Evolutionary conservation across 495 filamentous ascomycete genomes (phyloP), one percentile per base, ranked within the genome.

Genomic region (Penicillium flavigenum): DNA sequence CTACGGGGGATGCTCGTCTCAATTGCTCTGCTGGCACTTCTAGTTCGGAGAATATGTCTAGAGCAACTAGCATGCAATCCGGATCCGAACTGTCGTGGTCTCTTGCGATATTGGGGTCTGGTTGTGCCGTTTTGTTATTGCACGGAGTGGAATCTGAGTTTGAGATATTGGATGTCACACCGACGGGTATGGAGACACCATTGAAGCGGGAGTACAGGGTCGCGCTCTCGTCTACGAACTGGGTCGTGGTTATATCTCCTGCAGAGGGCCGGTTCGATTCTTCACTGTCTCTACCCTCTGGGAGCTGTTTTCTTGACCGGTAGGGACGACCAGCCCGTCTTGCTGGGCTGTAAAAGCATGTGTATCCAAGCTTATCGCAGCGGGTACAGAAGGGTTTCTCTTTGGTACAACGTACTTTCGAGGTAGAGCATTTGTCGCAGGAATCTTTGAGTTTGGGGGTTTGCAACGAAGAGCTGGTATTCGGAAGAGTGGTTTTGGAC

Each of bases 271-370:
- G 42, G n/a, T 57, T 10, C 32, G 32, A 11, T 42, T 46, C 51
- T 16, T 54, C 52, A 29, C 27, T n/a, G 2, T 55, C 42, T 17
- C 24, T 44, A 8, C n/a, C 29, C 31, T 26, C 10, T 24, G 48
- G 45, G n/a, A 38, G 2, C 29, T 31, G 45, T 24, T 50, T 44
- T 26, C 39, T 34, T 46, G 49, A 42, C 51, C 49, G 54, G 47
- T 58, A 43, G 22, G 61, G 61, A 17, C 61, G 61, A 24, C 61
- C 61, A 38, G 60, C 54, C 7, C 64, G 67, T 36, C 67, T 64
- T 36, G 74, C 73, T 49, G 65, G 65, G 54, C 74, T 73, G 61
- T 76, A 77, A 32, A 73, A 69, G 58, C 74, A 77, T 56, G 61
- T 62, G 44, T 68, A 63, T 2, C 63, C 66, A 39, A 71, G 47